These are phyloP conservation scores for Pseudogymnoascus sp. DNA, from an alignment of 2,329 filamentous ascomycete genomes.

Conservation along the genomic window DNA sequence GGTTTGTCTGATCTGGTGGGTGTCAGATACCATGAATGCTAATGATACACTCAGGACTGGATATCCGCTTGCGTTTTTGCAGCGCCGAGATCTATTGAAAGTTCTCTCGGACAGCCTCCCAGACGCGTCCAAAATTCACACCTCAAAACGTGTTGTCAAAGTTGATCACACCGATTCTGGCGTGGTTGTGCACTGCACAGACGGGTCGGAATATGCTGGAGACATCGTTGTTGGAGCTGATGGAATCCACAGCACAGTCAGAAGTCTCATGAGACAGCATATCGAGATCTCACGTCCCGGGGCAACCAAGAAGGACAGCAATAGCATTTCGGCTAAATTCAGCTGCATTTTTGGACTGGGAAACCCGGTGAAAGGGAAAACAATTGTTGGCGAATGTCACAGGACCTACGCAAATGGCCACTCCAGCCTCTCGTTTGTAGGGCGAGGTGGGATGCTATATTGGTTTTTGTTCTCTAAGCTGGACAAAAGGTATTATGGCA, in stretches of 20 bases:
- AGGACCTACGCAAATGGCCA: slow-evolving; percentile 10
- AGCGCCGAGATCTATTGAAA: slow-evolving; percentile 2
- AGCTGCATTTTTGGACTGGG: slow-evolving; percentile 21
- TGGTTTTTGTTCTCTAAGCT: slow-evolving; percentile 7
- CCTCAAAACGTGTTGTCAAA: slow-evolving; percentile 15
- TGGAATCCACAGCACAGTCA: slow-evolving; percentile 20
- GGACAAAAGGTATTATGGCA: neutral
- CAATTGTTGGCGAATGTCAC: neutral
- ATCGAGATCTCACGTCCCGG: neutral
- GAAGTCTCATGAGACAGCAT: neutral
- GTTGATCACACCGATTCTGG: slow-evolving; percentile 1
- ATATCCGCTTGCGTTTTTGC: slow-evolving; percentile 14
- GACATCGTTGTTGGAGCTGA: slow-evolving; percentile 24
- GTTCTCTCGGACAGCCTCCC: slow-evolving; percentile 17
- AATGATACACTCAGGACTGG: slow-evolving; percentile 16
- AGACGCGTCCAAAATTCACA: slow-evolving; percentile 18
- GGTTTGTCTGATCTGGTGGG: slow-evolving; percentile 9
- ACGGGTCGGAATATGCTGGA: slow-evolving; percentile 18
- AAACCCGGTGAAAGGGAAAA: neutral
- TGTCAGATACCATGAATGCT: neutral
- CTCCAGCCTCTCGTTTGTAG: slow-evolving; percentile 16
- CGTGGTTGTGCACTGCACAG: slow-evolving; percentile 18
- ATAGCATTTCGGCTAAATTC: slow-evolving; percentile 21
- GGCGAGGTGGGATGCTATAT: slow-evolving; percentile 12
- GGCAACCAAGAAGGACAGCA: slow-evolving; percentile 10